Evolutionary conservation across 140 eudicot species (phyloP).

Genomic region (Cichorium intybus): DNA sequence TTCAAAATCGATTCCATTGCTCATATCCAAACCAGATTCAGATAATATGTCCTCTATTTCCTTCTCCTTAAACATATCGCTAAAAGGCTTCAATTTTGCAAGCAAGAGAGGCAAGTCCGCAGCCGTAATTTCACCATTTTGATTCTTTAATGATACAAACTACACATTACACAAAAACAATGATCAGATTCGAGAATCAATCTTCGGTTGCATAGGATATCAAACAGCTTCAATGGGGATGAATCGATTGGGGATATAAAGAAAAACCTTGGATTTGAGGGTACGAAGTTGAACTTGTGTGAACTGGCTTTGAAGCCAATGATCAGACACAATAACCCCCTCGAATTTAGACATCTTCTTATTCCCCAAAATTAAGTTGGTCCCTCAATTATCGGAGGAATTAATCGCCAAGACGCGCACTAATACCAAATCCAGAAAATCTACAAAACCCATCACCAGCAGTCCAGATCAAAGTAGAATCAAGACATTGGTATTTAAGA

Average conservation of each 20-base stretch:
- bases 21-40: conserved; percentile 52
- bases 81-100: conserved; percentile 58
- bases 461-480: not conserved
- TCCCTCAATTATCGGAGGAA: not conserved
- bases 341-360: conserved; percentile 55
- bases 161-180: conserved; percentile 24
- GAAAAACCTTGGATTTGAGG: conserved; percentile 60
- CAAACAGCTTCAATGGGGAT: not conserved
- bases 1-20: conserved; percentile 68
- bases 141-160: conserved; percentile 55
- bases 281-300: conserved; percentile 79
- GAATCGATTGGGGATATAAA: not conserved
- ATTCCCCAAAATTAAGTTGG: not conserved
- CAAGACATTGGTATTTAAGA: not conserved
- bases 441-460: conserved; percentile 13
- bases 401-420: not conserved
- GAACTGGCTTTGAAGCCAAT: conserved; percentile 82
- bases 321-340: conserved; percentile 82
- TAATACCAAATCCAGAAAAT: conserved; percentile 7
- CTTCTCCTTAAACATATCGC: conserved; percentile 58
- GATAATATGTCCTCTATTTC: conserved; percentile 44
- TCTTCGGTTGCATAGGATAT: not conserved
- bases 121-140: conserved; percentile 61
- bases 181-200: not conserved
- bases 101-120: conserved; percentile 67